phyloP scores from a whole-genome alignment of 345 rosid species.

The Raphanus raphanistrum region DNA sequence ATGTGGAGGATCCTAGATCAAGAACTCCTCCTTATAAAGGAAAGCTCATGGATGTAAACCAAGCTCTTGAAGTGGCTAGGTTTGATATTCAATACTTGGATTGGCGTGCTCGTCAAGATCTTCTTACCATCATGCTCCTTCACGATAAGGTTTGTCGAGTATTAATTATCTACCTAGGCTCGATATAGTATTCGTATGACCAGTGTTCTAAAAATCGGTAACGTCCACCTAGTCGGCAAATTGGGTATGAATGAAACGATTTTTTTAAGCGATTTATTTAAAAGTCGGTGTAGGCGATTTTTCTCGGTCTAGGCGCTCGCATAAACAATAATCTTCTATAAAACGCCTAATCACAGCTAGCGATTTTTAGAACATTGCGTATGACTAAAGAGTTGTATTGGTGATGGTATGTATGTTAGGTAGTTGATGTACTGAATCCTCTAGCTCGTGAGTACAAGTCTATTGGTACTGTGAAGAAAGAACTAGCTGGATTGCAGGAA shows the following conservation, averaged over 20 bases:
- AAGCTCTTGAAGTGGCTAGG: conserved; percentile 95
- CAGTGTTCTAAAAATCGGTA: too few species aligned
- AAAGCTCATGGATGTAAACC: conserved; percentile 79
- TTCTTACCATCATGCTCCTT: conserved; percentile 85
- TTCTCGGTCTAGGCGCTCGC: too few species aligned
- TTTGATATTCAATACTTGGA: conserved; percentile 88
- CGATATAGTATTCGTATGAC: too few species aligned
- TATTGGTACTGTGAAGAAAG: conserved; percentile 86
- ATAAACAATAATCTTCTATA: too few species aligned
- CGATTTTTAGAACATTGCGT: too few species aligned
- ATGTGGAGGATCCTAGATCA: conserved; percentile 96
- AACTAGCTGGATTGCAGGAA: conserved; percentile 84
- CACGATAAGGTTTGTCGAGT: conserved; percentile 96
- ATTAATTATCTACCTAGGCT: too few species aligned
- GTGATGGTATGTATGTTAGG: conserved; percentile 45
- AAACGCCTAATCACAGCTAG: too few species aligned
- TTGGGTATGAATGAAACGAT: too few species aligned
- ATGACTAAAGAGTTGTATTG: too few species aligned
- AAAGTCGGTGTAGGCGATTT: too few species aligned
- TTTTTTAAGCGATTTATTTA: too few species aligned
- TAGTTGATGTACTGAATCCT: conserved; percentile 95
- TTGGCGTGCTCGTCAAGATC: conserved; percentile 98
- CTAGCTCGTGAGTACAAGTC: conserved; percentile 95
- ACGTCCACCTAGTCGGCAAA: too few species aligned
- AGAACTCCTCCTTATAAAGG: conserved; percentile 80